A percentile compares a stretch with the other conserved stretches of the same genome.
Evolutionary conservation across 2,329 filamentous ascomycete genomes (phyloP).

Genomic region (Claviceps sp.): DNA sequence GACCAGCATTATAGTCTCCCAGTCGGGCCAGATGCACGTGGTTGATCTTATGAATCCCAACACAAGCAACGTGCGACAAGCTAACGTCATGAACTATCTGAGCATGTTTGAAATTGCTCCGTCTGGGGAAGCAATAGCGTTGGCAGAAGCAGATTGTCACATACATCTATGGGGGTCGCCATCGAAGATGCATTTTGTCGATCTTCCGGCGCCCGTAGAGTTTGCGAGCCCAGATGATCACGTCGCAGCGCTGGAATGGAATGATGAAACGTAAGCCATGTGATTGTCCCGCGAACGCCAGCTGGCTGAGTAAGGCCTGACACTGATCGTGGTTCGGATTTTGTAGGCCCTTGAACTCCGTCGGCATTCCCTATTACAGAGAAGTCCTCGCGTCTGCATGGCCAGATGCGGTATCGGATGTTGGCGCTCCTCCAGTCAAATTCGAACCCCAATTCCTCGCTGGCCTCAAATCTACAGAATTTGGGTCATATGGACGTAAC

Average conservation of each 20-base stretch:
- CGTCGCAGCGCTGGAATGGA: conserved; percentile 51
- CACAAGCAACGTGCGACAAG: conserved; percentile 71
- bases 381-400: conserved; percentile 79
- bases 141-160: conserved; percentile 65
- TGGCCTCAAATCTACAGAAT: conserved; percentile 56
- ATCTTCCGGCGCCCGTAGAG: conserved; percentile 64
- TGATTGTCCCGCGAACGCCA: neutral
- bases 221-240: conserved; percentile 55
- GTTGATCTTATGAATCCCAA: conserved; percentile 93
- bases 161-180: conserved; percentile 85
- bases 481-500: conserved; percentile 68
- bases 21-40: conserved; percentile 85
- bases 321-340: conserved; percentile 5
- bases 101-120: conserved; percentile 75
- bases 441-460: conserved; percentile 59
- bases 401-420: conserved; percentile 75
- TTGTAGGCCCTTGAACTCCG: conserved; percentile 58
- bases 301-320: neutral
- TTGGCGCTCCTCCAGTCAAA: conserved; percentile 67
- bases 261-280: conserved; percentile 48
- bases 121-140: conserved; percentile 71
- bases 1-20: conserved; percentile 85
- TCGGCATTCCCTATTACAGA: conserved; percentile 90
- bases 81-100: conserved; percentile 62
- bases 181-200: conserved; percentile 73